Base-by-base conservation (phyloP, 2,329 filamentous ascomycete genomes). In the Alternaria consortialis region DNA sequence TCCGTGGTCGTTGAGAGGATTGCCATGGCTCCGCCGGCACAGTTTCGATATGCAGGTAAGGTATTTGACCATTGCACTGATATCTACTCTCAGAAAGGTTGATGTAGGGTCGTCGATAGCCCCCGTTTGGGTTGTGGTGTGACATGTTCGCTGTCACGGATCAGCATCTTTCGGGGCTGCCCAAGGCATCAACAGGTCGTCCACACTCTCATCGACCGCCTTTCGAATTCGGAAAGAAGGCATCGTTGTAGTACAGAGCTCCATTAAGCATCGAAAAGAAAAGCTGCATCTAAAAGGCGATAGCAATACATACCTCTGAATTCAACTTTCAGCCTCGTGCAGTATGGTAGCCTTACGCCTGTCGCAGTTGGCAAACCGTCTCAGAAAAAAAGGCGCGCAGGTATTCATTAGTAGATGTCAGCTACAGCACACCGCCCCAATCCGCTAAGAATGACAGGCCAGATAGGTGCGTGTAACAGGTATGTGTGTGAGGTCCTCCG, bases 371-470 rank as follows among this genome's bases (percentile, higher is more conserved):
- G 65, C 65, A 66, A 50, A 62, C 55, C 55, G 50, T 68, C 40
- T 31, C 12, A 36, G 42, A 58, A 52, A 67, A 65, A 34, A 50
- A 55, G 62, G 71, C 64, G 73, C 69, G 65, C 65, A 62, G 63
- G 63, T 67, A 43, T 69, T 72, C 73, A 77, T 74, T 76, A 77
- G 74, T 77, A 77, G 71, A 71, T 61, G 63, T 50, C 64, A 57
- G 44, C 55, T 46, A 63, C 66, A 60, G 63, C 67, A 71, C 71
- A 75, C 74, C 67, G 74, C 74, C 70, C 67, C 66, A 63, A 62
- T 37, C 54, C 43, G 12, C 43, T 56, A 46, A 60, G 72, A 73
- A 73, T 72, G 69, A 72, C 65, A 62, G 66, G 56, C 65, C 61
- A 47, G 60, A 54, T 63, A 15, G 52, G 55, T 60, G 47, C 55